These are phyloP conservation scores for Vigna angularis DNA, from an alignment of 306 rosid species.

Conservation along the genomic window DNA sequence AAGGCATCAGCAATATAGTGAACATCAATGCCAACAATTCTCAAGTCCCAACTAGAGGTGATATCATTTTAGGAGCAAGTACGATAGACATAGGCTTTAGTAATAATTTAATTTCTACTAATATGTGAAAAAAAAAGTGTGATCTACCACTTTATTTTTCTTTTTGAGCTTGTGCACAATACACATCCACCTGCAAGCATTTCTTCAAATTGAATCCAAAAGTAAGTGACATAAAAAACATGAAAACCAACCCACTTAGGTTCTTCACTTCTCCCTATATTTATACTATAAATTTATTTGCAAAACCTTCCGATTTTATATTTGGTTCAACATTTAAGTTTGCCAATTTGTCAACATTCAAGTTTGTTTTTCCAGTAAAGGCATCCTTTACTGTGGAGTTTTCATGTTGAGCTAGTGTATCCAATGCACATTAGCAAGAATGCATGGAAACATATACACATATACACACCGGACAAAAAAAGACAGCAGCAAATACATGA, in stretches of 20 bases:
- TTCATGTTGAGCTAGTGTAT: no score
- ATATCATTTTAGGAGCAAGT: not conserved
- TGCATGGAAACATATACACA: not conserved
- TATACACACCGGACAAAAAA: not conserved
- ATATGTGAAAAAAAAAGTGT: not conserved
- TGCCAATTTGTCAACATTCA: not conserved
- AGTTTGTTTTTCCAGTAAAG: not conserved
- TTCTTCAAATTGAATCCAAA: not conserved
- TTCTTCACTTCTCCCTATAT: not conserved
- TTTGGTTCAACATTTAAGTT: not conserved
- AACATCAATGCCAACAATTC: not conserved
- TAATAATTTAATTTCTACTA: not conserved
- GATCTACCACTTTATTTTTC: not conserved
- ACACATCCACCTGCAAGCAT: not conserved
- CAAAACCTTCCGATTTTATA: not conserved
- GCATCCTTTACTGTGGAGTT: not conserved
- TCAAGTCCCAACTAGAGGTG: not conserved
- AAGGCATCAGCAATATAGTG: not conserved
- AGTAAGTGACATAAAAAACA: not conserved
- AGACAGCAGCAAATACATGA: not conserved
- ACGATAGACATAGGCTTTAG: not conserved
- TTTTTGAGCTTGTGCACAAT: not conserved
- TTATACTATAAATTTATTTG: not conserved
- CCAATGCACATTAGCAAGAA: not conserved
- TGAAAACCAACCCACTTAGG: not conserved